Evolutionary conservation across 176 grass and related monocot species (phyloP), one percentile per base, ranked within the genome.

Genomic region (Ananas comosus): DNA sequence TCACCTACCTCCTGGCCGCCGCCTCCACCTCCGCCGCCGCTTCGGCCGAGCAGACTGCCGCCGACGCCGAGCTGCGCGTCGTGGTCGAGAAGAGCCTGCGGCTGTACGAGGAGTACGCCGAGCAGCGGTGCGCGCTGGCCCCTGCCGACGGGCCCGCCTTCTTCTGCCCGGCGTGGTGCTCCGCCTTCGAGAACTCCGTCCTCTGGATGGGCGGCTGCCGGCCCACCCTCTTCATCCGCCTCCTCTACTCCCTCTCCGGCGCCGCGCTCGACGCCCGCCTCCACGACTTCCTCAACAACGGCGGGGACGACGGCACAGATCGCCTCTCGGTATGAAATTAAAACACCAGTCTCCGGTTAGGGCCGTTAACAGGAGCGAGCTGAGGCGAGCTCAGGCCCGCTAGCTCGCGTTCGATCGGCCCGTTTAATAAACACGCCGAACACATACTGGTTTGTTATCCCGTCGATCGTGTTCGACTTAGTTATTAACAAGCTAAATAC

Each of bases 151-250:
- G 77, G 16, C 24, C 81, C 8, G 71, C 78, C 72, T 78, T 89
- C 79, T 65, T 85, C 83, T 65, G 67, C 50, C 92, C 85, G 48
- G 76, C 81, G 13, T 96, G 92, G 92, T 96, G 88, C 78, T 82
- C 80, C 56, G 64, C 83, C 48, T 96, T 91, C 53, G 92, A 96
- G 66, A 91, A 80, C 66, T 82, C 88, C 27, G n/a, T 83, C 58
- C 81, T 89, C 59, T 96, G 77, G 83, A 53, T 91, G 53, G 91
- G 85, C 0, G 85, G 85, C 14, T 96, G 91, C 78, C 92, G 88
- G 42, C 85, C 88, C 0, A 76, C 88, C n/a, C 72, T 96, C 57
- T 25, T 72, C 66, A 76, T 91, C 72, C 86, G 83, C 49, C 88
- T 96, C 12, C 63, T 91, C 17, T 89, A 91, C 76, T 85, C 79